These are phyloP conservation scores for Teratosphaeria epicoccoides DNA, from an alignment of 2,329 filamentous ascomycete species.

Conservation along the genomic window DNA sequence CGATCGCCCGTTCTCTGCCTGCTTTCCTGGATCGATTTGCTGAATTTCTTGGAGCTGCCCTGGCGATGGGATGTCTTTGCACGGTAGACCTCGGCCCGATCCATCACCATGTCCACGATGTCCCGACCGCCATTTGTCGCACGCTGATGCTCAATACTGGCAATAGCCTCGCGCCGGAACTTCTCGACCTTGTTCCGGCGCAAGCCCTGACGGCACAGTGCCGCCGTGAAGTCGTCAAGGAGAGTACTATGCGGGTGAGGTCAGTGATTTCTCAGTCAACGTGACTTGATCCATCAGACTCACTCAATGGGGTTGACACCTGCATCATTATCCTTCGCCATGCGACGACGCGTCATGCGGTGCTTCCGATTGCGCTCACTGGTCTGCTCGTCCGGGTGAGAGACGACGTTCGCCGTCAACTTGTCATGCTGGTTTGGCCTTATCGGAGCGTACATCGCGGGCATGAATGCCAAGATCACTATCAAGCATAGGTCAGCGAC, in stretches of 20 bases:
- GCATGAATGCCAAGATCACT: too few relatives aligned
- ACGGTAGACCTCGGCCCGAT: neutral
- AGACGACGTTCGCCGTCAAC: neutral
- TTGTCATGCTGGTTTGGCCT: too few relatives aligned
- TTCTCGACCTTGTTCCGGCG: too few relatives aligned
- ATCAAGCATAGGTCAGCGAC: too few relatives aligned
- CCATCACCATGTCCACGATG: conserved; percentile 3
- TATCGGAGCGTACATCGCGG: too few relatives aligned
- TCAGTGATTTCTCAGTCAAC: too few relatives aligned
- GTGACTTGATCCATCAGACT: neutral
- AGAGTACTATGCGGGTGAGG: neutral
- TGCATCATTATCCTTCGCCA: neutral
- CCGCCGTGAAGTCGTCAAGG: conserved; percentile 1
- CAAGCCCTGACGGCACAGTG: conserved; percentile 3
- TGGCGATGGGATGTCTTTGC: neutral
- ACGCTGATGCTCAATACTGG: conserved; percentile 1
- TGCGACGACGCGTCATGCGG: neutral
- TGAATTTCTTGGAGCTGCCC: too few relatives aligned
- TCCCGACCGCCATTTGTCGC: neutral
- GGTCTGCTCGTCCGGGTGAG: neutral
- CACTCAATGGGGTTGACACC: conserved; percentile 1
- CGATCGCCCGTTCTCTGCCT: too few relatives aligned
- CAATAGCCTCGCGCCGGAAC: neutral
- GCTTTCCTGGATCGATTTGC: too few relatives aligned
- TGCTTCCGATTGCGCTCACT: neutral